Percentiles rank a stretch among this genome's conserved stretches.
Conservation (phyloP, 1,284 basidiomycete genomes). For the Marasmius fiardii region DNA sequence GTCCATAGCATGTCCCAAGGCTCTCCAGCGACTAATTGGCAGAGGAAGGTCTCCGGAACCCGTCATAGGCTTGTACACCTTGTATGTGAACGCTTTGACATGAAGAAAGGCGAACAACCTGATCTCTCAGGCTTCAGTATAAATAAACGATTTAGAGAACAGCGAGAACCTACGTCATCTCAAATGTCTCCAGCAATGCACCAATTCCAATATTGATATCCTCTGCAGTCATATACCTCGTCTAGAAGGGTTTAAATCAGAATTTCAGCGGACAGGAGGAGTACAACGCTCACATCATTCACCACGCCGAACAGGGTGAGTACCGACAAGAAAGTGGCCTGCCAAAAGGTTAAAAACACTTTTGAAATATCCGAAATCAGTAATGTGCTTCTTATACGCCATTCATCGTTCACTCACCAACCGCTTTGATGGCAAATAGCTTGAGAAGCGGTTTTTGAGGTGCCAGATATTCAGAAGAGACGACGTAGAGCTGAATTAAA, state of each 20-base stretch:
- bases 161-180: conserved; percentile 63
- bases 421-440: conserved; percentile 70
- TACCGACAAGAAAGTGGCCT: conserved; percentile 58
- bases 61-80: conserved; percentile 53
- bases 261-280: conserved; percentile 4
- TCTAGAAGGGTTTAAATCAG: conserved; percentile 30
- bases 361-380: conserved; percentile 1
- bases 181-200: conserved; percentile 68
- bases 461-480: conserved; percentile 52
- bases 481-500: conserved; percentile 71
- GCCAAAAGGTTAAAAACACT: conserved; percentile 84
- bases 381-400: neutral
- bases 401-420: conserved; percentile 41
- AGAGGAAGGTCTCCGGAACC: conserved; percentile 26
- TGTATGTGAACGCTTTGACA: conserved; percentile 73
- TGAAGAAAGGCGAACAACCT: conserved; percentile 71
- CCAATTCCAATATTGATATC: conserved; percentile 75
- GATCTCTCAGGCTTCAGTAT: conserved; percentile 9
- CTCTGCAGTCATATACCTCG: conserved; percentile 66
- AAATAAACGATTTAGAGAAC: neutral
- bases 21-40: conserved; percentile 47
- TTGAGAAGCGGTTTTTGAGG: conserved; percentile 68
- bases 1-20: conserved; percentile 63
- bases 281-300: conserved; percentile 49
- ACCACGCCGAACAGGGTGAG: conserved; percentile 63